A percentile compares a stretch with the other conserved stretches of the same genome.
These are phyloP conservation scores for Pichia sp. DNA, from an alignment of 1,139 yeast genomes.

Conservation along the genomic window DNA sequence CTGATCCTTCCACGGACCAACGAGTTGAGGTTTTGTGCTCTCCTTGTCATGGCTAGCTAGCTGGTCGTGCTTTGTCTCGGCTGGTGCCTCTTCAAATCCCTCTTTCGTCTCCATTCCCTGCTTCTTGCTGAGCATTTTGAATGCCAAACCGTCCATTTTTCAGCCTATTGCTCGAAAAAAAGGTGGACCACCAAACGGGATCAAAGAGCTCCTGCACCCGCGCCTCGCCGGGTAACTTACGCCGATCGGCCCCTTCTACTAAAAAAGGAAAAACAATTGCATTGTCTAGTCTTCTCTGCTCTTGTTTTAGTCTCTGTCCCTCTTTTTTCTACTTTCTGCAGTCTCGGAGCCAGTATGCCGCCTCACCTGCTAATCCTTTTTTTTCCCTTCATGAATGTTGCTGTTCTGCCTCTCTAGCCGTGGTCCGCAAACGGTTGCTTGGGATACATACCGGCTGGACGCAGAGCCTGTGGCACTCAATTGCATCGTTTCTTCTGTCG, in stretches of 20 bases:
- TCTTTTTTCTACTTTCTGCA: background rate
- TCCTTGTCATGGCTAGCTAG: constrained; percentile 27
- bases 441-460: background rate
- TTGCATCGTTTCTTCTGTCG: background rate
- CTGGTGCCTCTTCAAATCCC: background rate
- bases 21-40: constrained; percentile 28
- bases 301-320: background rate
- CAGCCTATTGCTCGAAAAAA: background rate
- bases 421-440: background rate
- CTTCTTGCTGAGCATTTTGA: background rate
- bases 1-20: constrained; percentile 51
- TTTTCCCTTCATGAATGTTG: background rate
- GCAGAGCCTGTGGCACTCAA: background rate
- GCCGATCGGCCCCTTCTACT: background rate
- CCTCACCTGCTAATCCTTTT: background rate
- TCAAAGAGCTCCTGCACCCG: background rate
- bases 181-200: background rate
- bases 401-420: background rate
- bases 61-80: background rate
- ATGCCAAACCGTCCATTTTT: background rate
- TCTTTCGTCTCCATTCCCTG: background rate
- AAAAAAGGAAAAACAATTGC: too few relatives aligned
- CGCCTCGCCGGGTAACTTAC: background rate
- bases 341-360: background rate
- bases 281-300: background rate